Conservation (phyloP, 129 eudicot genomes). For the Flaveria brownii region DNA sequence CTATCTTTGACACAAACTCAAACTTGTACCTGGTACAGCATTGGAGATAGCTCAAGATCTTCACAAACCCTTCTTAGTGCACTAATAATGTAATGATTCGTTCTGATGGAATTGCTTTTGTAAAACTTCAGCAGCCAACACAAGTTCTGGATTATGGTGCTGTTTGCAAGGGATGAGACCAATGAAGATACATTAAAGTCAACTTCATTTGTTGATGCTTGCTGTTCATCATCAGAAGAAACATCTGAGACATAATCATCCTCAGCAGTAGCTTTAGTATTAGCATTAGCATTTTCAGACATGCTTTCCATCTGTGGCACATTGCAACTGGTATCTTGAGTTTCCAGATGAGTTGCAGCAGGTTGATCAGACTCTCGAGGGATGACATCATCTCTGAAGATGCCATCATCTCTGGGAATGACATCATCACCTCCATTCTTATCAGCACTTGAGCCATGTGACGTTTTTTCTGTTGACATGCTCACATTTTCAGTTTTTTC, state of each 20-base stretch:
- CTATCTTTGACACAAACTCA: not conserved
- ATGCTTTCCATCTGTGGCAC: slow-evolving; percentile 38
- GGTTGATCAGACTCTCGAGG: slow-evolving; percentile 40
- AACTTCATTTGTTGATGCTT: slow-evolving; percentile 63
- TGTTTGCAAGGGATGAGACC: slow-evolving; percentile 80
- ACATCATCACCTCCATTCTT: slow-evolving; percentile 38
- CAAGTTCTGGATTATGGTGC: slow-evolving; percentile 62
- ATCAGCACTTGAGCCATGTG: slow-evolving; percentile 29
- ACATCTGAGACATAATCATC: slow-evolving; percentile 50
- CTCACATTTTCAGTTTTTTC: slow-evolving; percentile 39
- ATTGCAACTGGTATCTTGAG: slow-evolving; percentile 30
- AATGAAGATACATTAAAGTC: slow-evolving; percentile 76
- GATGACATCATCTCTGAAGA: slow-evolving; percentile 25
- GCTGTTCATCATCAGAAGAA: slow-evolving; percentile 77
- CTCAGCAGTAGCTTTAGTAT: not conserved
- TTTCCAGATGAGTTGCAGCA: slow-evolving; percentile 32
- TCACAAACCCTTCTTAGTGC: slow-evolving; percentile 74
- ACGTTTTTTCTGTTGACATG: slow-evolving; percentile 32
- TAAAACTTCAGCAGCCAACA: slow-evolving; percentile 94
- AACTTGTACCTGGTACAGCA: slow-evolving; percentile 86
- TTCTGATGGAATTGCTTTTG: slow-evolving; percentile 71
- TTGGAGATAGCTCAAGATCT: slow-evolving; percentile 94
- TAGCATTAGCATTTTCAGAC: slow-evolving; percentile 23
- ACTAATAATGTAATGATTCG: slow-evolving; percentile 78
- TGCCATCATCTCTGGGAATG: slow-evolving; percentile 31